Evolutionary conservation across 2,329 filamentous ascomycete genomes (phyloP), one percentile per base, ranked within the genome.

Genomic region (Daldinia sp.): DNA sequence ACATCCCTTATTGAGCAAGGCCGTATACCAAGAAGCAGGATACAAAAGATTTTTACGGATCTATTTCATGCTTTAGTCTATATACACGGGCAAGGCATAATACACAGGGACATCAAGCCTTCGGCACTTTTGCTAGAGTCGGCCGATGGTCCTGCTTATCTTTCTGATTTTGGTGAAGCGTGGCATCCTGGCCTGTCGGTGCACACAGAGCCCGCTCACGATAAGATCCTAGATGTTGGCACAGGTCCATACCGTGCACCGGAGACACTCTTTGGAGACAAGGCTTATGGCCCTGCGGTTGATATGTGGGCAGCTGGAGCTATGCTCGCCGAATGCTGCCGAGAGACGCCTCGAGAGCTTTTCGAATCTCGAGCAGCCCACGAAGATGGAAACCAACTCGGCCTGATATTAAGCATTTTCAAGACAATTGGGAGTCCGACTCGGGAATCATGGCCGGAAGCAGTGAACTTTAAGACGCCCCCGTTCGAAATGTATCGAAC

Each of bases 31-130:
- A 61, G 66, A 3, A 15, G 68, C 11, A 74, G 76, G 6, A 65
- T 80, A 11, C 73, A 74, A 17, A 69, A 73, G 19, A 86, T 81
- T 75, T 95, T 83, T 77, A 78, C 61, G 9, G 88, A 94, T 68
- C 73, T 95, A 5, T 90, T 97, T 73, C 76, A 78, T 3, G 94
- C 87, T 3, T 83, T 99, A 1, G 79, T 79, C 1, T 84, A 91
- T 70, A 81, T 97, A 1, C 95, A 99, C 74, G 70, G 76, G 6
- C 79, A 87, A 21, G 90, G 87, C 6, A 93, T 99, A 60, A 90
- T 99, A 56, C 95, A 99, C 75, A 89, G 95, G 58, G 95, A 99
- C 73, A 81, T 99, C 74, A 99, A 99, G 73, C 95, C 95, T 0
- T 93, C 93, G 0, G 96, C 97, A 54, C 84, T 99, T 32, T 81